Percentiles rank a stretch among this genome's conserved stretches.
Conservation (phyloP, 495 filamentous ascomycete genomes). For the Darksidea phi region DNA sequence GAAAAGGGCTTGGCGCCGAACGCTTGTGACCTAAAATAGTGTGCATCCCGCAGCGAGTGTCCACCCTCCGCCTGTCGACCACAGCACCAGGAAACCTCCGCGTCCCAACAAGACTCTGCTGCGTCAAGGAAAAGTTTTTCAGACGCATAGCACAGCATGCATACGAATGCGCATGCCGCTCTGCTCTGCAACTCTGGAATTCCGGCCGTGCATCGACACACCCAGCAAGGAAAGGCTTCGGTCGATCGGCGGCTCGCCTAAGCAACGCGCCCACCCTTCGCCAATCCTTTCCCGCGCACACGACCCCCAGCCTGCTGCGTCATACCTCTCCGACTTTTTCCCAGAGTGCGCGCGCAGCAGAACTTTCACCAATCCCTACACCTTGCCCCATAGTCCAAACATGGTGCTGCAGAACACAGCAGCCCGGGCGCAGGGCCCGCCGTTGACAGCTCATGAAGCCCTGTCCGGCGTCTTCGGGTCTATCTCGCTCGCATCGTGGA, state of each 20-base stretch:
- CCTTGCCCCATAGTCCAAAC: too few species aligned
- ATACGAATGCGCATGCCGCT: too few species aligned
- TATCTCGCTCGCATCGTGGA: constrained; percentile 47
- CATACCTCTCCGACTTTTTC: neutral
- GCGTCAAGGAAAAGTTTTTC: too few species aligned
- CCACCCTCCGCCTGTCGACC: too few species aligned
- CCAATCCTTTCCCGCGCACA: neutral
- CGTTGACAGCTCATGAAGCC: constrained; percentile 44
- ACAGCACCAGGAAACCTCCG: too few species aligned
- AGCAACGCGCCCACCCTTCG: neutral
- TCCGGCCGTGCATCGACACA: too few species aligned
- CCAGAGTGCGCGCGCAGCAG: neutral
- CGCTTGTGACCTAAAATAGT: neutral
- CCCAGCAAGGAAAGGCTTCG: too few species aligned
- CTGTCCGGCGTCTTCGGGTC: constrained; percentile 44
- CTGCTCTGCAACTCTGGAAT: too few species aligned
- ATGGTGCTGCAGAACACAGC: constrained; percentile 1
- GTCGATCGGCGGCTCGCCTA: neutral
- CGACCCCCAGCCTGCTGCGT: neutral
- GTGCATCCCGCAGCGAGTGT: neutral
- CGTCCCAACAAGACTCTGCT: too few species aligned
- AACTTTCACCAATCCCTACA: constrained; percentile 6
- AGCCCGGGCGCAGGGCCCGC: constrained; percentile 22
- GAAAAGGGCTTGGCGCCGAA: neutral
- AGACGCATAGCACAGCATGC: too few species aligned